These are phyloP conservation scores for Acanthamoeba royreba DNA, from an alignment of 208 protist species.

Conservation along the genomic window DNA sequence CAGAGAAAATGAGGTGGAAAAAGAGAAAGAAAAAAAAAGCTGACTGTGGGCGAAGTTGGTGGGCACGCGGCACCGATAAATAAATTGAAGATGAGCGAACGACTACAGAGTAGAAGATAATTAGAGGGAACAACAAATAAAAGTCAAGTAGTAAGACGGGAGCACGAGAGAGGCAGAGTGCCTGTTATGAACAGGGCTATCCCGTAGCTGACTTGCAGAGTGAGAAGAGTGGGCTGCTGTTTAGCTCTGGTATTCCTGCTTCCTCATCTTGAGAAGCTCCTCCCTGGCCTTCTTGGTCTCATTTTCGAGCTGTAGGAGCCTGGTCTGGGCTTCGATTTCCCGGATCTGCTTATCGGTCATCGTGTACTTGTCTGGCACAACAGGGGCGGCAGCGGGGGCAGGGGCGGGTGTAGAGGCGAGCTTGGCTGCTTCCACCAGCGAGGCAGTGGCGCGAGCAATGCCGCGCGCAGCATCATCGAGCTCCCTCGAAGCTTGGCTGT, in stretches of 20 bases:
- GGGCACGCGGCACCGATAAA: no score
- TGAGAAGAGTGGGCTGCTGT: background rate
- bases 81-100: no score
- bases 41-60: no score
- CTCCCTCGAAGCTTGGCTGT: background rate
- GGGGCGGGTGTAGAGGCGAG: background rate
- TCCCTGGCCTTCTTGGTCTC: background rate
- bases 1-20: no score
- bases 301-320: background rate
- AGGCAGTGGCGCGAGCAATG: background rate
- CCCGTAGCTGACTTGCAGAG: background rate
- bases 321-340: conserved; percentile 2
- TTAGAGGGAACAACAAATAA: no score
- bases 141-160: background rate
- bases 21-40: no score
- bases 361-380: background rate
- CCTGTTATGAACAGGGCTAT: background rate
- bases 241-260: background rate
- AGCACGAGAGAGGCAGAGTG: background rate
- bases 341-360: background rate
- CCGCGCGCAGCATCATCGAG: background rate
- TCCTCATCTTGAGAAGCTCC: background rate
- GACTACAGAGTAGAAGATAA: no score
- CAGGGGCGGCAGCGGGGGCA: background rate
- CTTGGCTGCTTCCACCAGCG: background rate